These are phyloP conservation scores for Stephania yunnanensis DNA, from an alignment of 164 flowering plant genomes.

Conservation along the genomic window DNA sequence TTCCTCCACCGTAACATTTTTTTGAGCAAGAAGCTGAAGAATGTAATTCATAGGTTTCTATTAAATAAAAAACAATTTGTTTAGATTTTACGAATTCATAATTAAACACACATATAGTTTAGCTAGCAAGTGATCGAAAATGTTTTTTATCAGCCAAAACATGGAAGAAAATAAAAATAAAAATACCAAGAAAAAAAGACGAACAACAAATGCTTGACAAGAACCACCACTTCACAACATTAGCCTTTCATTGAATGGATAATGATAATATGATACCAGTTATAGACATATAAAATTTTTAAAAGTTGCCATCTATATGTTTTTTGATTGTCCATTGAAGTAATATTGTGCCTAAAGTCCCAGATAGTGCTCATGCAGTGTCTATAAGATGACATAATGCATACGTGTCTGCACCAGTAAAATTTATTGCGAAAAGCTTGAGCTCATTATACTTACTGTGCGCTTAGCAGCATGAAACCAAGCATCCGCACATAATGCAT, in stretches of 20 bases:
- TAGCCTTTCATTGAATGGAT: background rate
- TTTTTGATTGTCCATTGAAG: background rate
- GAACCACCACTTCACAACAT: background rate
- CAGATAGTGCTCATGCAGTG: background rate
- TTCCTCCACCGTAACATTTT: background rate
- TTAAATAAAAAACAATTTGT: too few relatives aligned
- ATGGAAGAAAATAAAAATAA: background rate
- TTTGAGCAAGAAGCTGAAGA: background rate
- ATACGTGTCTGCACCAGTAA: constrained; percentile 89
- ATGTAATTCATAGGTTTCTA: too few relatives aligned
- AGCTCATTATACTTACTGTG: constrained; percentile 32
- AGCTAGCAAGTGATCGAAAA: too few relatives aligned
- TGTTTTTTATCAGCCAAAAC: background rate
- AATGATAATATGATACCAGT: background rate
- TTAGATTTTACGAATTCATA: too few relatives aligned
- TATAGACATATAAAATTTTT: background rate
- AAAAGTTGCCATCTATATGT: background rate
- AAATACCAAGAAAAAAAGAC: too few relatives aligned
- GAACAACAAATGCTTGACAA: background rate
- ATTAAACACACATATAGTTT: too few relatives aligned
- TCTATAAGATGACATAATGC: constrained; percentile 29
- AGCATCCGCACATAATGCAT: constrained; percentile 67
- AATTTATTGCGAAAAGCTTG: constrained; percentile 29
- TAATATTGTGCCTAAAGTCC: background rate
- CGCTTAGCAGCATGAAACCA: constrained; percentile 98